Base-by-base conservation (phyloP, 352 stramenopile species). In the Pythium grandisporangium region DNA sequence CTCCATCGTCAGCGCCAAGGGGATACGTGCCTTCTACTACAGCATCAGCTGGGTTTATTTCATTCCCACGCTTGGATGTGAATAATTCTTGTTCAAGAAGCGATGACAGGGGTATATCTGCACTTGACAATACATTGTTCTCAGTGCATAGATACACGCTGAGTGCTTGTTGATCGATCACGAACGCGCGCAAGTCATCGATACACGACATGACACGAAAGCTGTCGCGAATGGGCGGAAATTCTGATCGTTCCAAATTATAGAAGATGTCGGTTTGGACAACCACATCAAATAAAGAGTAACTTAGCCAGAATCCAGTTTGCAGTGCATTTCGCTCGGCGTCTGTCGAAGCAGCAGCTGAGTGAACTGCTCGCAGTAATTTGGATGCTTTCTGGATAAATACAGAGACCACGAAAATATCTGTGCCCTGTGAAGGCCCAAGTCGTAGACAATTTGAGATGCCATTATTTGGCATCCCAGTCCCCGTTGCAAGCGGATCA, bases 271-370 rank as follows among this genome's bases (percentile, higher is more conserved):
- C 76, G 0, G 74, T 92, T 39, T 87, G 79, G 6, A 92, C 75
- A 13, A 92, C 69, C 12, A 92, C 63, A 26, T 83, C 76, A 40
- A 92, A 92, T 4, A 92, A 58, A 20, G 76, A 88, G 42, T 92
- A 92, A 38, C 73, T 87, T 29, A 92, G 57, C 79, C 79, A 92
- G 36, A 84, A 85, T 13, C 77, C 75, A 14, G 38, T 23, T 19
- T 27, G 7, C 12, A 46, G 11, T 5, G 51, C 44, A 14, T 11
- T 24, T 55, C 8, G 45, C 29, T 44, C 45, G 16, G 24, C 26
- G 7, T 46, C 36, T 20, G 22, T 24, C 1, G 12, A 47, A 49
- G 19, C 39, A 30, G 66, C 41, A 1, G 52, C 55, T 23, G 38
- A 45, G 23, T 51, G 34, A 5, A 74, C 51, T 2, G 79, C 43